Base-by-base conservation (phyloP, 2,329 filamentous ascomycete genomes). In the Botryotinia narcissicola region DNA sequence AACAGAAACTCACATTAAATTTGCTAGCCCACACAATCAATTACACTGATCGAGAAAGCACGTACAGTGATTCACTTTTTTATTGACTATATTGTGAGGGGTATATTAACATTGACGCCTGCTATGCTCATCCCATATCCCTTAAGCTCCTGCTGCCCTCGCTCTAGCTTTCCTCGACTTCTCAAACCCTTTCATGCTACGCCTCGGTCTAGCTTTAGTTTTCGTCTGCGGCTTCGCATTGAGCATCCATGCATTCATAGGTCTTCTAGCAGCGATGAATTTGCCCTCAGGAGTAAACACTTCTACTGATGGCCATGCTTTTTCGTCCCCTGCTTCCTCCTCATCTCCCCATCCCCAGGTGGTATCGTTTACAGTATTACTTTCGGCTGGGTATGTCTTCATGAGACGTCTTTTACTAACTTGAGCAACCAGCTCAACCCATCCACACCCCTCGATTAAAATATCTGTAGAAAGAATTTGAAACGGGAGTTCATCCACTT, bases 391-490 rank as follows among this genome's bases (percentile, higher is more conserved):
- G 6, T 18, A 5, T 62, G 18, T 5, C 37, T 25, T 63, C 70
- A 57, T 10, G 32, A 54, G 46, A 73, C 86, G 84, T 79, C 83
- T 87, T 25, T 86, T 88, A 69, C 95, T 89, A 16, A 97, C 89
- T 83, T 99, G 95, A 4, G 91, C 91, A 0, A 90, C 91, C 59
- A 99, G 82, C 82, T 99, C 96, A 3, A 99, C 87, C 93, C 97
- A 99, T 12, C 96, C 96, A 40, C 94, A 91, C 2, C 96, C 94
- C 81, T 98, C 95, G 68, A 99, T 90, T 22, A 99, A 84, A 37
- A 99, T 90, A 80, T 99, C 97, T 0, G 91, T 88, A 14, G 92
- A 90, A 74, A 96, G 86, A 3, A 98, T 90, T 22, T 89, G 88
- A 82, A 95, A 99, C 0, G 94, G 93, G 7, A 98, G 84, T 25